Conservation (phyloP, 192 early-diverging fungal genomes). For the Entomortierella chlamydospora region DNA sequence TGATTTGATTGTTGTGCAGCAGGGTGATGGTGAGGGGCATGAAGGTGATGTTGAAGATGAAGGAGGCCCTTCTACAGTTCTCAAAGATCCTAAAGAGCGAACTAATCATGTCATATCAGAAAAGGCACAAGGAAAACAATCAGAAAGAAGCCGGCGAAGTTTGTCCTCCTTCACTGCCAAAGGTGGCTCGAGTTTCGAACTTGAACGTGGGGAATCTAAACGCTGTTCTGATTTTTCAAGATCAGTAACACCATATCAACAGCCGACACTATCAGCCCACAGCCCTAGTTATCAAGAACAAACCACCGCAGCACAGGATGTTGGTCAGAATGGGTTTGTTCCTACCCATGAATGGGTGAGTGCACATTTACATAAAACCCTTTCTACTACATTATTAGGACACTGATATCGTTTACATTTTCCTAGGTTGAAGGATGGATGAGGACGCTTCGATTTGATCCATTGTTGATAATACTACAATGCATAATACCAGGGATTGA, state of each 20-base stretch:
- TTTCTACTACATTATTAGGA: too few species aligned
- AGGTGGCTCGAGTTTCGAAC: conserved; percentile 20
- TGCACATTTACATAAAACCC: conserved; percentile 22
- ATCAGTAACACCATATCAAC: not conserved
- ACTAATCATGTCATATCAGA: conserved; percentile 69
- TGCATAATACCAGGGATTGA: conserved; percentile 78
- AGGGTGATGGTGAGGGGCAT: conserved; percentile 25
- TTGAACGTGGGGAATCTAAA: not conserved
- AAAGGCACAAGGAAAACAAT: conserved; percentile 79
- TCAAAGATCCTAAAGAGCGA: conserved; percentile 14
- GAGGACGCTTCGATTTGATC: conserved; percentile 73
- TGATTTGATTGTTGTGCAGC: conserved; percentile 11
- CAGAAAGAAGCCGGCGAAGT: conserved; percentile 51
- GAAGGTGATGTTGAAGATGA: conserved; percentile 49
- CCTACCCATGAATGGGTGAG: conserved; percentile 80
- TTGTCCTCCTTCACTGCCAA: not conserved
- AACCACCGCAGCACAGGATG: conserved; percentile 40
- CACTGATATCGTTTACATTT: conserved; percentile 7
- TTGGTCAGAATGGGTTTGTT: conserved; percentile 68
- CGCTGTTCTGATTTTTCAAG: not conserved
- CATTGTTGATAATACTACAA: conserved; percentile 73
- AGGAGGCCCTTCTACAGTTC: conserved; percentile 13
- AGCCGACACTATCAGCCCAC: too few species aligned
- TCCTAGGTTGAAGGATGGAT: conserved; percentile 27
- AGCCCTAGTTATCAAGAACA: conserved; percentile 20